phyloP scores from a whole-genome alignment of 2,329 filamentous ascomycete genomes.

The Exophiala sp. region DNA sequence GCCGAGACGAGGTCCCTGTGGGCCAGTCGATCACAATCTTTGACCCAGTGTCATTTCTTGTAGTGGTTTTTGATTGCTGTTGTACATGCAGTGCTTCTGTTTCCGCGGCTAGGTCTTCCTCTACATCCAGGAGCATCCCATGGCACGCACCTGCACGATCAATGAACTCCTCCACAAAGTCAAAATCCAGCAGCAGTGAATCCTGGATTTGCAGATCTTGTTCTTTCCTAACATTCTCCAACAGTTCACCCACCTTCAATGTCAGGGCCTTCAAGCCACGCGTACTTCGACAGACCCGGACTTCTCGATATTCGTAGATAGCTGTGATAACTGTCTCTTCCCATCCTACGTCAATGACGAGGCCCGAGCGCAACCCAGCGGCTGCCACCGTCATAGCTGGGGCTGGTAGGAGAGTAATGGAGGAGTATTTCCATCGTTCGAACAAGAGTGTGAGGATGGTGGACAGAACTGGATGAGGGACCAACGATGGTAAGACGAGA shows the following conservation, averaged over 20 bases:
- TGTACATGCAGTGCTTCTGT: conserved; percentile 9
- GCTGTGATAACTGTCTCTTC: conserved; percentile 78
- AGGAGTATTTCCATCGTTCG: conserved; percentile 69
- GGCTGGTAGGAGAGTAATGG: conserved; percentile 71
- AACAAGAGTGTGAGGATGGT: conserved; percentile 73
- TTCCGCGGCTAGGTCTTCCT: conserved; percentile 3
- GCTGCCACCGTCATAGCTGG: conserved; percentile 68
- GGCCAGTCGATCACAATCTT: conserved; percentile 26
- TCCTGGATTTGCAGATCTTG: conserved; percentile 13
- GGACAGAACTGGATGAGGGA: conserved; percentile 73
- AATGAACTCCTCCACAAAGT: conserved; percentile 30
- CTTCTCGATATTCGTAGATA: conserved; percentile 84
- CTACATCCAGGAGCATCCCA: conserved; percentile 7
- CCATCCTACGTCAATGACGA: conserved; percentile 91
- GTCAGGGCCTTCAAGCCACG: conserved; percentile 69
- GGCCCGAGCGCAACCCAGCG: conserved; percentile 75
- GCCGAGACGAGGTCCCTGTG: conserved; percentile 14
- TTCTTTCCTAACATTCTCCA: conserved; percentile 15
- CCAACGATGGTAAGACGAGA: conserved; percentile 67
- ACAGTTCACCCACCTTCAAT: conserved; percentile 55
- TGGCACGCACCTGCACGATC: conserved; percentile 21
- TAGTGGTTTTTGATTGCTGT: neutral
- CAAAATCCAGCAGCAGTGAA: conserved; percentile 27
- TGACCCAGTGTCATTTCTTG: neutral
- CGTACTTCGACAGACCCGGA: conserved; percentile 62